Conservation (phyloP, 2,329 filamentous ascomycete genomes). For the Alternaria arborescens region DNA sequence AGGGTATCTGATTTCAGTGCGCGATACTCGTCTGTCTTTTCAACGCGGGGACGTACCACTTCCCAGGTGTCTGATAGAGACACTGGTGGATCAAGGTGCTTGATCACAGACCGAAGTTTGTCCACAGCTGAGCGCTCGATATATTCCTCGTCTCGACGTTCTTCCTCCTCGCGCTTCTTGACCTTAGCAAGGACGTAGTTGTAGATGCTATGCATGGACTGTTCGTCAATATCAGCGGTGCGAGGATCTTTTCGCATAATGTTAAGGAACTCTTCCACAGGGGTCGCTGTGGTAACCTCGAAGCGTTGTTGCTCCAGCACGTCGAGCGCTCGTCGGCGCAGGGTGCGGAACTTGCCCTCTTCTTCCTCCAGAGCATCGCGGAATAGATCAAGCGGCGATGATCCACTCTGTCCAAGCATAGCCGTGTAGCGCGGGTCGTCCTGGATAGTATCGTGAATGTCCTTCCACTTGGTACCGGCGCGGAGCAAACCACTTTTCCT, state of each 20-base stretch:
- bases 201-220: constrained; percentile 82
- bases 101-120: constrained; percentile 83
- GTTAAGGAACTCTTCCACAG: constrained; percentile 85
- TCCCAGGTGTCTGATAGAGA: constrained; percentile 84
- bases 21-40: constrained; percentile 84
- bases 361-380: constrained; percentile 97
- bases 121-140: constrained; percentile 87
- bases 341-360: constrained; percentile 82
- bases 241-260: constrained; percentile 86
- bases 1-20: constrained; percentile 83
- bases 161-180: constrained; percentile 81
- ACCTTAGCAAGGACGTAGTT: constrained; percentile 89
- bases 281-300: constrained; percentile 86
- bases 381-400: constrained; percentile 88
- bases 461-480: constrained; percentile 88
- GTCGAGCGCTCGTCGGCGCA: constrained; percentile 84
- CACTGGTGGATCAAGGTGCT: constrained; percentile 88
- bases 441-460: constrained; percentile 77
- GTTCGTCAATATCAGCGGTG: constrained; percentile 84
- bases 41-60: constrained; percentile 79
- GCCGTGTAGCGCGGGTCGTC: constrained; percentile 83
- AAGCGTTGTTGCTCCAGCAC: constrained; percentile 93
- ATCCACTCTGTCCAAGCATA: constrained; percentile 85
- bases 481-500: constrained; percentile 81
- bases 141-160: constrained; percentile 81